A percentile compares a stretch with the other conserved stretches of the same genome.
These are phyloP conservation scores for Cutaneotrichosporon cyanovorans DNA, from an alignment of 1,284 basidiomycete genomes.

Conservation along the genomic window DNA sequence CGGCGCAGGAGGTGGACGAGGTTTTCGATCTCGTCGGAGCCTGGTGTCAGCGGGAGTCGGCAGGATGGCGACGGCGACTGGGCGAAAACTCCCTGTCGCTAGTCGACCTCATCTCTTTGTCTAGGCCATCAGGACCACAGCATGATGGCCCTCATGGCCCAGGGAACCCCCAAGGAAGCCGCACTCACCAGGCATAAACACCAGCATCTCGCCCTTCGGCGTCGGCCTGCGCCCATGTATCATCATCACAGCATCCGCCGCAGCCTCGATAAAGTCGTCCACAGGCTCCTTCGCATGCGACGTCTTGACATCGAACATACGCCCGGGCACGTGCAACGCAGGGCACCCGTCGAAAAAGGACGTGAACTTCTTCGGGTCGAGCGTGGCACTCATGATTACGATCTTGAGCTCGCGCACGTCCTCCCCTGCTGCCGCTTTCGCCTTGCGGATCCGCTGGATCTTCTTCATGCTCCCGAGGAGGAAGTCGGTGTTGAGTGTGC, in stretches of 20 bases:
- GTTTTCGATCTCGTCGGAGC: constrained; percentile 94
- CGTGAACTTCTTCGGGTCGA: constrained; percentile 90
- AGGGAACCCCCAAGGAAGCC: too few relatives aligned
- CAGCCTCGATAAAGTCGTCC: constrained; percentile 80
- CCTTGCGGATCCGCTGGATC: constrained; percentile 67
- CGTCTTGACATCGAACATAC: constrained; percentile 85
- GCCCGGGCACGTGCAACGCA: constrained; percentile 82
- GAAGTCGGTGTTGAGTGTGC: constrained; percentile 88
- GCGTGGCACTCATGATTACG: constrained; percentile 93
- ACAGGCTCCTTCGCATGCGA: constrained; percentile 65
- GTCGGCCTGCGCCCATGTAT: constrained; percentile 71
- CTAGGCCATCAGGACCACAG: too few relatives aligned
- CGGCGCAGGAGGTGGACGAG: constrained; percentile 64
- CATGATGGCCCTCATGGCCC: too few relatives aligned
- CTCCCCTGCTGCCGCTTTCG: constrained; percentile 43
- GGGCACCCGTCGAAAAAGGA: constrained; percentile 75
- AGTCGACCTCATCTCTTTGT: too few relatives aligned
- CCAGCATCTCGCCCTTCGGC: constrained; percentile 68
- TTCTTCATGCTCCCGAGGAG: constrained; percentile 84
- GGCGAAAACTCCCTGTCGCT: too few relatives aligned
- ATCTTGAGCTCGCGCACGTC: constrained; percentile 59
- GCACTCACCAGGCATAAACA: constrained; percentile 72
- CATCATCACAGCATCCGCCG: constrained; percentile 81
- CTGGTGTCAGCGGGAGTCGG: constrained; percentile 18
- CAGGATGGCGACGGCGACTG: too few relatives aligned